Percentiles rank a stretch among this genome's conserved stretches.
Evolutionary conservation across 2,329 filamentous ascomycete genomes (phyloP).

Genomic region (Lachnellula occidentalis): DNA sequence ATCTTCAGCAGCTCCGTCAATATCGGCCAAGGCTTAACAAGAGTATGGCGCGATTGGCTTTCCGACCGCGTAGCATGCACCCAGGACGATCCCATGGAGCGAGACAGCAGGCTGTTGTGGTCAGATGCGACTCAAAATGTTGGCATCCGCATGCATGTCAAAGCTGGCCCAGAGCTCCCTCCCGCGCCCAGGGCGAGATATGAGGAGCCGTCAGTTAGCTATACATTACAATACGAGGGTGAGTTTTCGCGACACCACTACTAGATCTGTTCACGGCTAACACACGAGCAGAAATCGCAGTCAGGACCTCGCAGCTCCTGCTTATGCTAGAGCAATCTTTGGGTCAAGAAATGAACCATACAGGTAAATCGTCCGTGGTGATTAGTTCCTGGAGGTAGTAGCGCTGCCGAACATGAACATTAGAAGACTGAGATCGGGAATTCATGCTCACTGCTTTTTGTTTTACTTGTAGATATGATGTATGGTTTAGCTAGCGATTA

Average conservation of each 20-base stretch:
- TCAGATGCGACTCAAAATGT: constrained; percentile 56
- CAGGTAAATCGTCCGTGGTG: constrained; percentile 59
- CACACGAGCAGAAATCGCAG: constrained; percentile 55
- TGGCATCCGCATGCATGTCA: constrained; percentile 63
- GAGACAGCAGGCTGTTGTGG: constrained; percentile 56
- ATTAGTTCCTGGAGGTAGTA: constrained; percentile 43
- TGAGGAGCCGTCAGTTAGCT: constrained; percentile 62
- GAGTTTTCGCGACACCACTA: constrained; percentile 24
- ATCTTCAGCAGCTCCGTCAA: constrained; percentile 60
- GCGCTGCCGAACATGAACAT: not conserved
- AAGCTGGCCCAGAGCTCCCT: constrained; percentile 41
- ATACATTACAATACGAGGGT: constrained; percentile 70
- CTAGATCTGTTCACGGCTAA: constrained; percentile 6
- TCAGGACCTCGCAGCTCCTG: constrained; percentile 59
- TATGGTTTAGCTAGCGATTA: constrained; percentile 7
- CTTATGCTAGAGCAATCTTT: constrained; percentile 60
- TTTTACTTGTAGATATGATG: constrained; percentile 3
- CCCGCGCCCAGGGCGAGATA: constrained; percentile 39
- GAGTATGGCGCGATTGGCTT: constrained; percentile 71
- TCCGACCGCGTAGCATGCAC: constrained; percentile 26
- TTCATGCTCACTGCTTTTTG: constrained; percentile 6
- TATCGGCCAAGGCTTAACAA: constrained; percentile 61
- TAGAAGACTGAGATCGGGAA: not conserved
- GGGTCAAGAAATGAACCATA: constrained; percentile 51
- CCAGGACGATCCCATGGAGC: constrained; percentile 14